These are phyloP conservation scores for Ophiocordyceps camponoti-saundersi DNA, from an alignment of 2,329 filamentous ascomycete genomes.

Conservation along the genomic window DNA sequence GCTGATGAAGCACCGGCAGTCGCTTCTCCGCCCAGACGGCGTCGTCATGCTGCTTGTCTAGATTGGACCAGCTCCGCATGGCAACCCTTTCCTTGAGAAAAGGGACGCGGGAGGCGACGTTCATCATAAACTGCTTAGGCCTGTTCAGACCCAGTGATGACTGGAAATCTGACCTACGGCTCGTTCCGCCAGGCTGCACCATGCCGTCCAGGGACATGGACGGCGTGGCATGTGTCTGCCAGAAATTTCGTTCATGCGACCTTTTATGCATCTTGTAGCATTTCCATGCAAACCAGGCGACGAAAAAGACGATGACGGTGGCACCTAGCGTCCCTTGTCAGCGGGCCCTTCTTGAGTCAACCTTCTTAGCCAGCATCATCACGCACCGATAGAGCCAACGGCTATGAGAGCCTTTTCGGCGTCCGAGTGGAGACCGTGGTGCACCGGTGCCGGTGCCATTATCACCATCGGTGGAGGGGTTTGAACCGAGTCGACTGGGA, in stretches of 20 bases:
- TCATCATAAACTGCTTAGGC: constrained; percentile 2
- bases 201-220: too few relatives aligned
- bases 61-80: constrained; percentile 16
- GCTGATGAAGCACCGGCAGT: not conserved
- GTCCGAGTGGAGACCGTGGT: not conserved
- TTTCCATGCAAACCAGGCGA: constrained; percentile 27
- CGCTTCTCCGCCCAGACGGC: constrained; percentile 3
- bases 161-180: constrained; percentile 8
- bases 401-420: constrained; percentile 7
- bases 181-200: constrained; percentile 10
- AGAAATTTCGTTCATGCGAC: constrained; percentile 7
- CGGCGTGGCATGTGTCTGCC: not conserved
- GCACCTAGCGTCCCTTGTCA: constrained; percentile 11
- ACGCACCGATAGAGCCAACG: constrained; percentile 6
- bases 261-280: constrained; percentile 4
- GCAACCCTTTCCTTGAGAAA: constrained; percentile 17
- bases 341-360: not conserved
- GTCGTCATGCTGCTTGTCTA: constrained; percentile 12
- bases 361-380: not conserved
- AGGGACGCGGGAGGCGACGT: constrained; percentile 13
- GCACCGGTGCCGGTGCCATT: too few relatives aligned
- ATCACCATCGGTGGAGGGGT: not conserved
- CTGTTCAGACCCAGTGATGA: not conserved
- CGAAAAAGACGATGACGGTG: constrained; percentile 25
- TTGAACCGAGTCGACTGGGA: not conserved